Evolutionary conservation across 352 stramenopile genomes (phyloP), one percentile per base, ranked within the genome.

Genomic region (Phytophthora capsici): DNA sequence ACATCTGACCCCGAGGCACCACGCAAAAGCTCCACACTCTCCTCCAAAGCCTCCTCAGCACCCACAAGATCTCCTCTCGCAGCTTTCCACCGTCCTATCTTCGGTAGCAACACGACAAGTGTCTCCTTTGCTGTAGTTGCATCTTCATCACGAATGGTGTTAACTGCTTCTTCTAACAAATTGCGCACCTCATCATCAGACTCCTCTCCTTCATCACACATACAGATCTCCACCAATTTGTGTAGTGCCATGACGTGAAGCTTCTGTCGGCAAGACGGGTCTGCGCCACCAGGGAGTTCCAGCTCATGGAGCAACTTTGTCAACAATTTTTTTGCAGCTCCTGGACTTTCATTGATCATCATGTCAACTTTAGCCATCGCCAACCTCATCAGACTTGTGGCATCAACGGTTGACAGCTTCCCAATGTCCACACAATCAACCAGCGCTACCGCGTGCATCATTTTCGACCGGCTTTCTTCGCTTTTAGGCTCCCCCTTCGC

Each of bases 281-380:
- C 55, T n/a, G 63, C 52, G 12, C 58, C 44, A 43, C 64, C 64
- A 37, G 64, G 59, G 6, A 50, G 17, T 7, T 67, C 38, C 12
- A 81, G 54, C 26, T 66, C 66, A 3, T 19, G 23, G 6, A 83
- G 50, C 25, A 74, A 70, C 46, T 63, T 77, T 16, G 69, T 56
- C 5, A 85, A 69, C 37, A 82, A 57, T 0, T 40, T 23, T 38
- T 77, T 80, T 6, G 48, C 64, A 36, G 66, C 48, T 25, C 52
- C 30, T 44, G 51, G 43, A 34, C 22, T 47, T 13, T 56, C 37
- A 28, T 17, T n/a, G 9, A 63, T 14, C 17, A 75, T 50, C n/a
- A 82, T 53, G 23, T 83, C 77, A n/a, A 77, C 68, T 67, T 77
- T 80, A 26, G 26, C 47, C 14, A 85, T 54, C 43, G 78, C 77